Evolutionary conservation across 2,329 filamentous ascomycete genomes (phyloP).

Genomic region (Bipolaris cookei): DNA sequence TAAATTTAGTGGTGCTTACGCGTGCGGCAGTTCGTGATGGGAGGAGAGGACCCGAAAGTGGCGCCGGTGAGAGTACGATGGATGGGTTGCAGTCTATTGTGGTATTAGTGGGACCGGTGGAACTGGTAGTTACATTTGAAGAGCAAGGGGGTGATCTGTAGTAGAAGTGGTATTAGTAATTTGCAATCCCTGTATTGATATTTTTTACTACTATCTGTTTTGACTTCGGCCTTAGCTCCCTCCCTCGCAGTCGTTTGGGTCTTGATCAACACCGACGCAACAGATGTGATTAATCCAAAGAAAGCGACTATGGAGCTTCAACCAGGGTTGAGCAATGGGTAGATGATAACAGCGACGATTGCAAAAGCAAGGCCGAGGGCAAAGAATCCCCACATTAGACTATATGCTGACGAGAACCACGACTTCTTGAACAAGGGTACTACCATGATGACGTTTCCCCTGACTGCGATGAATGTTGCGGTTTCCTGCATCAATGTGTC

Average conservation of each 20-base stretch:
- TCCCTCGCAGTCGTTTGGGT: neutral
- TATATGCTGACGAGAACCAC: neutral
- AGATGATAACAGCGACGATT: neutral
- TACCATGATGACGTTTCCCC: neutral
- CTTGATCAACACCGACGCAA: neutral
- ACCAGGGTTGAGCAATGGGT: neutral
- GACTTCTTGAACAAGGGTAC: neutral
- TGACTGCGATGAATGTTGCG: neutral
- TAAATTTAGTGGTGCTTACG: too few species aligned
- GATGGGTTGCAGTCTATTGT: too few species aligned
- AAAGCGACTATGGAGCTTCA: neutral
- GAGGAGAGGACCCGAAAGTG: too few species aligned
- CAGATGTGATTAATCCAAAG: neutral
- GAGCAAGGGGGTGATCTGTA: too few species aligned
- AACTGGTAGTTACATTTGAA: too few species aligned
- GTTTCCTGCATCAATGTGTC: neutral
- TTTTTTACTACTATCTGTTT: neutral
- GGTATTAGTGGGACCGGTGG: too few species aligned
- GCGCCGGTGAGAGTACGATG: too few species aligned
- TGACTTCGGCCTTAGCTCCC: neutral
- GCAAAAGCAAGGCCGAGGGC: neutral
- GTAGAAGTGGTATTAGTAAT: too few species aligned
- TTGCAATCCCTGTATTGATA: neutral
- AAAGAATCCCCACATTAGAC: slow-evolving; percentile 1
- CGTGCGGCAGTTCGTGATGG: too few species aligned